Conservation (phyloP, 176 grass and related monocot genomes). For the Saccharum officinarum region DNA sequence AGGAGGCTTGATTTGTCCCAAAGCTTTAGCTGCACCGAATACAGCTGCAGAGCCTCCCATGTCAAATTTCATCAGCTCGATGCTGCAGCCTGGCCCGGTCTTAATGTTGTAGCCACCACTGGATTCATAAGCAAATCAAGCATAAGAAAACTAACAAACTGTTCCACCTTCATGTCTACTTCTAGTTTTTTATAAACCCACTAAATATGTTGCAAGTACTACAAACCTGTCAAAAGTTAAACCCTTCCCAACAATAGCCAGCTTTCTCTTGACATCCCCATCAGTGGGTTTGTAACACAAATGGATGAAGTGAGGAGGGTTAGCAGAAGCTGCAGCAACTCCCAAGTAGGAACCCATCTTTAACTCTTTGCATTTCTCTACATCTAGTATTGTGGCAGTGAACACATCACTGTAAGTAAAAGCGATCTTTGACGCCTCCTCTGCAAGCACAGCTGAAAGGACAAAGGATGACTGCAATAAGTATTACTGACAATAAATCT, state of each 20-base stretch:
- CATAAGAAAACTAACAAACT: too few relatives aligned
- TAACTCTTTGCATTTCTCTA: constrained; percentile 76
- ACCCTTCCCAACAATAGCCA: too few relatives aligned
- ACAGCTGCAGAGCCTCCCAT: constrained; percentile 96
- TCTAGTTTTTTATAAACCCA: too few relatives aligned
- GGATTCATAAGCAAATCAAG: constrained; percentile 5
- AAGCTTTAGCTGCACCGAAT: constrained; percentile 94
- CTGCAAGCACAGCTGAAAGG: too few relatives aligned
- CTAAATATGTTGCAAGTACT: too few relatives aligned
- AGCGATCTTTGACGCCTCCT: too few relatives aligned
- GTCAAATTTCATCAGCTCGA: constrained; percentile 97
- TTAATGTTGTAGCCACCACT: constrained; percentile 99
- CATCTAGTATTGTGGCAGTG: constrained; percentile 89
- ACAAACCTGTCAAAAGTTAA: too few relatives aligned
- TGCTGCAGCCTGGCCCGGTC: constrained; percentile 80
- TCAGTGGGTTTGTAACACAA: constrained; percentile 75
- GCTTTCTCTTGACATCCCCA: too few relatives aligned
- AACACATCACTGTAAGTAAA: background rate
- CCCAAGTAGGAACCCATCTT: constrained; percentile 98
- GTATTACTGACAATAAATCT: too few relatives aligned
- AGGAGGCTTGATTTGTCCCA: constrained; percentile 90
- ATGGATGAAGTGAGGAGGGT: constrained; percentile 92
- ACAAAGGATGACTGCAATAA: too few relatives aligned
- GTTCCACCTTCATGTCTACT: too few relatives aligned
- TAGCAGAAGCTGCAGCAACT: constrained; percentile 89